Base-by-base conservation (phyloP, 2,329 filamentous ascomycete genomes). In the Apiospora aurea region DNA sequence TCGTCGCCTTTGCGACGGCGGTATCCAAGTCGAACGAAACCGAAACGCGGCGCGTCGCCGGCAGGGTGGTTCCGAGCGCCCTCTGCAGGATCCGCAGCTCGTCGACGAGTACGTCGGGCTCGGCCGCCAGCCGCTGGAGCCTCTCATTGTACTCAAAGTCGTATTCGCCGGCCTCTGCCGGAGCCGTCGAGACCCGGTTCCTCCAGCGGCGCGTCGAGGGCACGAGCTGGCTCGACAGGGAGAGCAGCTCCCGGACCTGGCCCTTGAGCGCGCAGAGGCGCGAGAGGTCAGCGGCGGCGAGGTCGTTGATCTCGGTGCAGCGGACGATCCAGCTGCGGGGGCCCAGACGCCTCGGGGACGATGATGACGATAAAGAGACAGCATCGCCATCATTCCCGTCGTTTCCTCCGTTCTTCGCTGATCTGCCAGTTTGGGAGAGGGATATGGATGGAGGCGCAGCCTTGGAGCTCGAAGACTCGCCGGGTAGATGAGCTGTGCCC, bases 271-370 rank as follows among this genome's bases (percentile, higher is more conserved):
- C 21, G 18, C 57, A 64, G 18, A 64, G 57, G 34, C 34, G 57
- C 34, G 57, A 21, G 34, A 64, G 57, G 10, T 64, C 34, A 18
- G 11, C 21, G 57, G 57, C 18, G 34, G 41, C 21, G 18, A 34
- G 57, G 57, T 64, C 57, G 29, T 64, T 64, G 34, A 64, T 64
- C 18, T 29, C 34, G 18, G 57, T 64, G 18, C 57, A 64, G 57
- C 16, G 18, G 29, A 64, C 34, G 29, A 64, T 64, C 57, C 57
- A 64, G 57, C 57, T 64, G 57, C 57, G 57, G 57, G 29, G 57
- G 6, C 57, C 57, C 57, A 64, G 18, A 3, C 18, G 18, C 29
- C 34, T 38, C 14, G 57, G 34, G 34, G 57, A 64, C 57, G 16
- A n/a, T n/a, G 34, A 5, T 10, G 8, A 64, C 10, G 8, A 64